A percentile compares a stretch with the other conserved stretches of the same genome.
Conservation (phyloP, 768 basidiomycete species). For the Boletus rubescentipes region DNA sequence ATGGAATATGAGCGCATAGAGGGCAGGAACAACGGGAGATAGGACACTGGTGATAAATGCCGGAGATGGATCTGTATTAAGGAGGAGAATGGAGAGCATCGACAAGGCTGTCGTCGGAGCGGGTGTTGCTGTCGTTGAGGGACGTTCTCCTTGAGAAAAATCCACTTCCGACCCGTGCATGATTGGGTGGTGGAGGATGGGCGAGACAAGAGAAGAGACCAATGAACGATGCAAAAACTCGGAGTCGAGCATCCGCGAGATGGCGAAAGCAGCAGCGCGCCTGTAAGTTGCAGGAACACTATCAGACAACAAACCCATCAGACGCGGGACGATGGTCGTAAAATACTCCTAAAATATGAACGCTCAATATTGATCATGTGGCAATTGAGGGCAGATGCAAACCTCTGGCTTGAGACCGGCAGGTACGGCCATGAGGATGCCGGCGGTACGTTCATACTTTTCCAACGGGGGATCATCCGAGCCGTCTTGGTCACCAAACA, state of each 20-base stretch:
- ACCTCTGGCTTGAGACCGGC: constrained; percentile 55
- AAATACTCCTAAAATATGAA: constrained; percentile 57
- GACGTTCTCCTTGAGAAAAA: neutral
- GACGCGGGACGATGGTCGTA: constrained; percentile 48
- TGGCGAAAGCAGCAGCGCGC: constrained; percentile 63
- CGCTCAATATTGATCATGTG: neutral
- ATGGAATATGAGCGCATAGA: constrained; percentile 64
- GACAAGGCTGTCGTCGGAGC: constrained; percentile 45
- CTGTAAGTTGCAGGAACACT: constrained; percentile 40
- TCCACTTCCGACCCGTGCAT: constrained; percentile 15
- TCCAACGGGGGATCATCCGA: constrained; percentile 56
- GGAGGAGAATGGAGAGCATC: constrained; percentile 54
- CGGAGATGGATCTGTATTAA: constrained; percentile 81
- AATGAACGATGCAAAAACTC: constrained; percentile 18
- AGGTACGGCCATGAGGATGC: constrained; percentile 64
- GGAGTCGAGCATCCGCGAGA: constrained; percentile 62
- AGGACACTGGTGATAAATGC: constrained; percentile 58
- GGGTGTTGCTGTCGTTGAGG: neutral
- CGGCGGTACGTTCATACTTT: constrained; percentile 72
- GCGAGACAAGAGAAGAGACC: constrained; percentile 38
- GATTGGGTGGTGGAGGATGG: constrained; percentile 56
- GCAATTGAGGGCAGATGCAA: constrained; percentile 16
- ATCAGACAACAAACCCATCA: constrained; percentile 50
- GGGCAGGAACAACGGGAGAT: constrained; percentile 62
- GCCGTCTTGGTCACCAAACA: constrained; percentile 62